A percentile compares a stretch with the other conserved stretches of the same genome.
These are phyloP conservation scores for Lagenidium sp. DNA, from an alignment of 352 stramenopile species.

Conservation along the genomic window DNA sequence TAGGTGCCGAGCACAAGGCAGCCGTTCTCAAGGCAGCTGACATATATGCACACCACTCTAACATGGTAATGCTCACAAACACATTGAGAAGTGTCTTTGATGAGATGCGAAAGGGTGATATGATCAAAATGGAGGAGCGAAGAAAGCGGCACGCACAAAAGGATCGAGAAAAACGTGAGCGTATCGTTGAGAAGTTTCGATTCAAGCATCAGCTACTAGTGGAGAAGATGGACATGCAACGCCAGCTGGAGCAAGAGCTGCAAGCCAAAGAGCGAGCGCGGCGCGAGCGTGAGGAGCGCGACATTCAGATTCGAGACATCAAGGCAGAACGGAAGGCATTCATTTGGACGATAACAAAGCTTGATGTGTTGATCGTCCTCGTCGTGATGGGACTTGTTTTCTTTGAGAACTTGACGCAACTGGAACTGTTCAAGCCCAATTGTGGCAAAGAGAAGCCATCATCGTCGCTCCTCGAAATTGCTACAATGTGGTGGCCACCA, in stretches of 20 bases:
- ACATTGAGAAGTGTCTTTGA: constrained; percentile 63
- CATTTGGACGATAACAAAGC: constrained; percentile 58
- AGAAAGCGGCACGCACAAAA: constrained; percentile 46
- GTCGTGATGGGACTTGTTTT: constrained; percentile 72
- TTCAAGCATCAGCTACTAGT: constrained; percentile 51
- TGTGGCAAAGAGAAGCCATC: constrained; percentile 8
- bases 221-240: constrained; percentile 54
- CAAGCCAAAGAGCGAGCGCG: constrained; percentile 31
- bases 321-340: constrained; percentile 27
- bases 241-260: constrained; percentile 33
- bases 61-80: constrained; percentile 64
- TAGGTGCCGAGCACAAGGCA: constrained; percentile 50
- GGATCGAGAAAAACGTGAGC: constrained; percentile 46
- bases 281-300: constrained; percentile 17
- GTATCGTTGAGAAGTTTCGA: constrained; percentile 53
- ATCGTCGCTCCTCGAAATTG: constrained; percentile 20
- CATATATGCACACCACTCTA: constrained; percentile 71
- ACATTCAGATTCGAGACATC: constrained; percentile 24
- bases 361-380: constrained; percentile 61
- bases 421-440: constrained; percentile 49
- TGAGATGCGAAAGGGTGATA: constrained; percentile 55
- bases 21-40: constrained; percentile 70
- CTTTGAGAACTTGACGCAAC: constrained; percentile 54
- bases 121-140: constrained; percentile 73
- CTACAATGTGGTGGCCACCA: constrained; percentile 28